Base-by-base conservation (phyloP, 2,329 filamentous ascomycete genomes). In the Lachnellula occidentalis region DNA sequence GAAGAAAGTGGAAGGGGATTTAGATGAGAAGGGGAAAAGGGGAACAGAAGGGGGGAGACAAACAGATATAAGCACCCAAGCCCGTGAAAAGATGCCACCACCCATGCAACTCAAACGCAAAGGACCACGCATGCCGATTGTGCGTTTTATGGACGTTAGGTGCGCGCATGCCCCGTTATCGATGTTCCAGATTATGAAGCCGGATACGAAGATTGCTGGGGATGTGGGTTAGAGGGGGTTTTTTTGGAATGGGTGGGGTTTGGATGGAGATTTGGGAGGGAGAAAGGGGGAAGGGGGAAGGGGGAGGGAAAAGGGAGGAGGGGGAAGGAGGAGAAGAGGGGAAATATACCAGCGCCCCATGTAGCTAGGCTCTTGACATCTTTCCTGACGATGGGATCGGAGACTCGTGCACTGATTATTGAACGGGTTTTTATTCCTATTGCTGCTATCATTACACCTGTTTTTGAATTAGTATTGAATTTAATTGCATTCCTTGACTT, bases 31-130 rank as follows among this genome's bases (percentile, higher is more conserved):
- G 9, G n/a, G 4, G 19, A n/a, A 27, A 27, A 14, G 15, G 27
- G 39, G 7, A 17, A 39, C 22, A n/a, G 11, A 34, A 34, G 36
- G 15, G 21, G 45, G 14, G 19, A 43, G 7, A 64, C 62, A 9
- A 54, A 67, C 64, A 67, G 15, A 67, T 67, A 60, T 68, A 68
- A 42, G 80, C 79, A 1, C 78, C 76, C 19, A 80, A 69, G 0
- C 79, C 82, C 0, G 81, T 85, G 24, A 83, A 68, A 15, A 85
- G 68, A 61, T 85, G 82, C 82, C 82, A 85, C 82, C 81, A 85
- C 1, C 80, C 82, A 61, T 85, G 82, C 14, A 84, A 63, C 67
- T 85, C 82, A 4, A 85, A 64, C 0, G 80, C 34, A 66, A 78
- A 81, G 1, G 75, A 77, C 74, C 73, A 80, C 0, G 81, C 43